These are phyloP conservation scores for Xylaria intraflava DNA, from an alignment of 495 filamentous ascomycete genomes.

Conservation along the genomic window DNA sequence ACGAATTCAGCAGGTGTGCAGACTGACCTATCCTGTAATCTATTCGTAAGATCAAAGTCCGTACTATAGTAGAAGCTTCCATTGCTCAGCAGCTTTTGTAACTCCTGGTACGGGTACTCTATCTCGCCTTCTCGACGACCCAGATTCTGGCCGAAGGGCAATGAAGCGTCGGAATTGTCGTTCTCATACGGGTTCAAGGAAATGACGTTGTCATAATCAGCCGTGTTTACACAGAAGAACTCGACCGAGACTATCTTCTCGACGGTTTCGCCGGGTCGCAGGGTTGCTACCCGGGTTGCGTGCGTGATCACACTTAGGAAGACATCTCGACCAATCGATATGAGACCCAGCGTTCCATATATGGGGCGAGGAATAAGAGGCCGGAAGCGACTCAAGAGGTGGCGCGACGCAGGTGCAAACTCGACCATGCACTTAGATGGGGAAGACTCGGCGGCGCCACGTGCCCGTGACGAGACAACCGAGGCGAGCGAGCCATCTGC, in stretches of 20 bases:
- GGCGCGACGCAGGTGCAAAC: constrained; percentile 58
- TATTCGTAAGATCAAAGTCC: constrained; percentile 92
- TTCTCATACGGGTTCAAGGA: constrained; percentile 43
- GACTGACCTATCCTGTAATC: constrained; percentile 79
- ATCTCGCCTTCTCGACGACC: constrained; percentile 58
- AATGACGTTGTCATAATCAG: constrained; percentile 76
- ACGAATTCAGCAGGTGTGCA: background rate
- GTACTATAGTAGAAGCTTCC: constrained; percentile 98
- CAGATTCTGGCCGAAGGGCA: constrained; percentile 51
- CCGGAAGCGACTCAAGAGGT: constrained; percentile 66
- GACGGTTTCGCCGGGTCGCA: constrained; percentile 81
- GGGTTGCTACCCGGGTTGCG: constrained; percentile 67
- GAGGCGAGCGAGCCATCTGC: constrained; percentile 47
- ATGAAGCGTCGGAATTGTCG: constrained; percentile 37
- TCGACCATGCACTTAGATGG: constrained; percentile 76
- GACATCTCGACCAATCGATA: constrained; percentile 77
- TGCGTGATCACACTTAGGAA: constrained; percentile 88
- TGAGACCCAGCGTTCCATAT: constrained; percentile 82
- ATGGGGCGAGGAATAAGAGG: constrained; percentile 66
- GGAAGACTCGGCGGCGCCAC: constrained; percentile 29
- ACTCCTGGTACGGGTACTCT: constrained; percentile 81
- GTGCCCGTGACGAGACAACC: constrained; percentile 35
- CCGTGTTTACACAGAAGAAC: constrained; percentile 84
- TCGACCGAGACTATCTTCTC: constrained; percentile 81
- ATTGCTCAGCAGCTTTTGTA: constrained; percentile 86